These are phyloP conservation scores for Ustilago esculenta DNA, from an alignment of 1,284 basidiomycete genomes.

Conservation along the genomic window DNA sequence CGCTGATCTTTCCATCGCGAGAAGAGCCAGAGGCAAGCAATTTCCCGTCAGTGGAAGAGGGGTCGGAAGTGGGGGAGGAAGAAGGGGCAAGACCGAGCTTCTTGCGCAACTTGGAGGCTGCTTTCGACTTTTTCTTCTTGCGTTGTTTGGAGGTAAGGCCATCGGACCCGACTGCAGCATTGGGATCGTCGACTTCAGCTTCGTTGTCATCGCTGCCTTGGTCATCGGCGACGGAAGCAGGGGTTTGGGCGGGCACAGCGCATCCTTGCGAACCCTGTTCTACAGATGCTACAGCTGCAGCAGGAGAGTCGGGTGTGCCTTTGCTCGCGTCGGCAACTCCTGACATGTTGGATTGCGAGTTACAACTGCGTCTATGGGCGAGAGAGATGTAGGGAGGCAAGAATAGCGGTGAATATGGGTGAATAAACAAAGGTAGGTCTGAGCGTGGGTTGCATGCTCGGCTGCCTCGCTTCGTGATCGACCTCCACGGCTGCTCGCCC, in stretches of 20 bases:
- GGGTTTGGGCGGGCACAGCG: neutral
- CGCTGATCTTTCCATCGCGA: conserved; percentile 36
- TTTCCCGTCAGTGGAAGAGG: conserved; percentile 14
- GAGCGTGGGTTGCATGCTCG: too few species aligned
- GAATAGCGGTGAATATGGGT: too few species aligned
- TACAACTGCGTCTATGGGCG: neutral
- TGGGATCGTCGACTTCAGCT: conserved; percentile 7
- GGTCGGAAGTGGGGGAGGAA: neutral
- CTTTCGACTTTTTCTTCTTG: conserved; percentile 60
- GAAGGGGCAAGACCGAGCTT: conserved; percentile 45
- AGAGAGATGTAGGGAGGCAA: too few species aligned
- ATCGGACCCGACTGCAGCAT: conserved; percentile 5
- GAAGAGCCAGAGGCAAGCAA: conserved; percentile 31
- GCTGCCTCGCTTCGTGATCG: too few species aligned
- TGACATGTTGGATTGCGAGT: conserved; percentile 1
- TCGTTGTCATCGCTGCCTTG: conserved; percentile 19
- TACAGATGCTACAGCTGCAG: neutral
- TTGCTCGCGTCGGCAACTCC: conserved; percentile 7
- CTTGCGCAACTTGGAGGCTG: conserved; percentile 54
- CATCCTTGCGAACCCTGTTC: neutral
- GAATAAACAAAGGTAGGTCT: too few species aligned
- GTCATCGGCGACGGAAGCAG: conserved; percentile 8
- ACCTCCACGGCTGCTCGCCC: conserved; percentile 1
- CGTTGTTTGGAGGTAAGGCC: conserved; percentile 44
- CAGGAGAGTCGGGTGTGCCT: neutral